phyloP scores from a whole-genome alignment of 352 stramenopile species.

The Globisporangium rhizosaccharum region DNA sequence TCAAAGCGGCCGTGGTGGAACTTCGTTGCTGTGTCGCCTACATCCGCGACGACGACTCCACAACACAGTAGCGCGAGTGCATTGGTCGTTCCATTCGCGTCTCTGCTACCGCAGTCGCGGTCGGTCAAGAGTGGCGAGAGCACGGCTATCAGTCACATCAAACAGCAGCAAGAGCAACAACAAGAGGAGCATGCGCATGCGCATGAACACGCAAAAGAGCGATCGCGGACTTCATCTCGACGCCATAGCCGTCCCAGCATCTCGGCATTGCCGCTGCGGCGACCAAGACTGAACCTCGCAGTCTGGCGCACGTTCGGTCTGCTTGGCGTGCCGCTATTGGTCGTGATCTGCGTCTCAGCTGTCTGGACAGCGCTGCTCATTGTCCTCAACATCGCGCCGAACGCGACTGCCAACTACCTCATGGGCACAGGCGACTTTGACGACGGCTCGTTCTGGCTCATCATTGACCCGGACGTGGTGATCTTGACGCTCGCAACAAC shows the following conservation, averaged over 20 bases:
- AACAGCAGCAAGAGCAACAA: not conserved
- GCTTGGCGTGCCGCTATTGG: constrained; percentile 4
- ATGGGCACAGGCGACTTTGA: constrained; percentile 14
- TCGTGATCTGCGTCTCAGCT: constrained; percentile 6
- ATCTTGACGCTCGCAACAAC: not conserved
- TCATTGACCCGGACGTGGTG: constrained; percentile 6
- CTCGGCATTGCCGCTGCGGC: not conserved
- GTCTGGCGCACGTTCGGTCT: not conserved
- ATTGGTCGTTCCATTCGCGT: not conserved
- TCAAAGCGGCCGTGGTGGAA: not conserved
- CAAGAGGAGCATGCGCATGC: not conserved
- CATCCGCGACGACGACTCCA: not conserved
- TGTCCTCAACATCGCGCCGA: constrained; percentile 9
- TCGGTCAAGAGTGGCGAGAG: no score
- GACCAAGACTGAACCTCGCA: not conserved
- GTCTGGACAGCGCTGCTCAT: constrained; percentile 7
- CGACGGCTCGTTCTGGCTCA: constrained; percentile 11
- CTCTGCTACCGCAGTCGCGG: not conserved
- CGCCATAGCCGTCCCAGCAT: not conserved
- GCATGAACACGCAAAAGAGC: no score
- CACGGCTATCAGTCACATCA: no score
- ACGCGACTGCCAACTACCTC: constrained; percentile 9
- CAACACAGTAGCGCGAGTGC: not conserved
- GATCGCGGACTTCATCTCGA: no score
- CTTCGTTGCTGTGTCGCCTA: not conserved